Evolutionary conservation across 768 basidiomycete genomes (phyloP).

Genomic region (Termitomyces sp.): DNA sequence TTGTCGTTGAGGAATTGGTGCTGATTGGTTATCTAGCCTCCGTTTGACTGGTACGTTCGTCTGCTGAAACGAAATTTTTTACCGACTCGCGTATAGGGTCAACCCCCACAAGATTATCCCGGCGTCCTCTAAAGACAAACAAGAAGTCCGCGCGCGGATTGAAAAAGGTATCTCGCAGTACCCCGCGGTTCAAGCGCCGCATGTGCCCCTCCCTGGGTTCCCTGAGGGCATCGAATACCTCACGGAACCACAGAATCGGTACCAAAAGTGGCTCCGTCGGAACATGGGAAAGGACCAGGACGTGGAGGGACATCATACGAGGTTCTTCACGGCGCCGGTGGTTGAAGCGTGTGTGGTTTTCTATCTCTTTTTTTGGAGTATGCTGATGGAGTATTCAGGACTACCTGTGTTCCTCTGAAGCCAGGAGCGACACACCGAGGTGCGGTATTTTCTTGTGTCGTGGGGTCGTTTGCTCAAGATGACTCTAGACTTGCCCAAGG

Average conservation of each 20-base stretch:
- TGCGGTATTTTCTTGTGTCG: slow-evolving; percentile 12
- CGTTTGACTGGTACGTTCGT: slow-evolving; percentile 59
- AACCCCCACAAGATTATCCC: slow-evolving; percentile 44
- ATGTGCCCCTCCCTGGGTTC: slow-evolving; percentile 38
- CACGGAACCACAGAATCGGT: slow-evolving; percentile 38
- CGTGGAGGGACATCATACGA: slow-evolving; percentile 55
- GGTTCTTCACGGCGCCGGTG: slow-evolving; percentile 27
- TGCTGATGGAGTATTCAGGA: slow-evolving; percentile 23
- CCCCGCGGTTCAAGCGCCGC: slow-evolving; percentile 24
- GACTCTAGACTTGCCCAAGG: slow-evolving; percentile 34
- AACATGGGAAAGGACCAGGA: slow-evolving; percentile 21
- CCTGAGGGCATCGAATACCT: slow-evolving; percentile 35
- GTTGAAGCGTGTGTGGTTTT: slow-evolving; percentile 45
- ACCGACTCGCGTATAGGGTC: slow-evolving; percentile 32
- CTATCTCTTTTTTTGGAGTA: not conserved
- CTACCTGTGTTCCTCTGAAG: slow-evolving; percentile 47
- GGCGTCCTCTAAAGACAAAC: slow-evolving; percentile 25
- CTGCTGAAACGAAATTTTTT: not conserved
- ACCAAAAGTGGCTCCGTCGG: slow-evolving; percentile 30
- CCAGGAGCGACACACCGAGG: slow-evolving; percentile 47
- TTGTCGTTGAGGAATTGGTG: not conserved
- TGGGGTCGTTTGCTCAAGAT: not conserved
- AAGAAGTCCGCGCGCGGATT: slow-evolving; percentile 28
- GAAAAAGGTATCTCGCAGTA: slow-evolving; percentile 40
- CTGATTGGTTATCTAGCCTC: slow-evolving; percentile 32